Base-by-base conservation (phyloP, 768 basidiomycete species). In the Cystoderma amianthinum region DNA sequence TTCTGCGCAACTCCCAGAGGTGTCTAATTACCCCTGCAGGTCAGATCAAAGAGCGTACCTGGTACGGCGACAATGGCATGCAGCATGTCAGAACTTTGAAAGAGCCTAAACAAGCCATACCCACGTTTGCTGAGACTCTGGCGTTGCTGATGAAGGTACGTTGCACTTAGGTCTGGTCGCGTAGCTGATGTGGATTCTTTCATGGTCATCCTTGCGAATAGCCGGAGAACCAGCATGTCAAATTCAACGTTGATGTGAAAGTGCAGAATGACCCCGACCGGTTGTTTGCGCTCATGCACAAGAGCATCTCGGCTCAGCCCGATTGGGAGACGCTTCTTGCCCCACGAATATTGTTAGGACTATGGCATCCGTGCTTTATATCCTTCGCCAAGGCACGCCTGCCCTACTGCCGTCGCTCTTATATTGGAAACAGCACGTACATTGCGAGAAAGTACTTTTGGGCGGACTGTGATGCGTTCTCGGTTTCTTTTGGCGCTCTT, bases 291-390 rank as follows among this genome's bases (percentile, higher is more conserved):
- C 66, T 93, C 32, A 90, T 96, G 79, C 73, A 87, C 63, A 59
- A 62, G 30, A 67, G 73, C 44, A 79, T 95, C 44, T 67, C 75
- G 11, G 52, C 68, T 5, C 76, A 91, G 45, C 67, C 74, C 1
- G 67, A 74, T 21, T 95, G 85, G 85, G 74, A 90, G 61, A 80
- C 75, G 5, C 58, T 52, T 28, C 78, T 95, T 39, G 89, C 85
- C 1, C 90, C 89, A 0, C 76, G 91, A 13, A 78, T 92, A 53
- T 63, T 91, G 5, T 69, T 90, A 42, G 89, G 87, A 3, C 69
- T 93, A 10, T 92, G 88, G 89, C 92, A 99, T 64, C 92, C 96
- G 5, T 77, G 80, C 38, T 99, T 95, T 68, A 64, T 98, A 34
- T 67, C 64, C 4, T 78, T 78, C 28, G 95, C 95, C 3, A 80